Evolutionary conservation across 2,329 filamentous ascomycete species (phyloP), one percentile per base, ranked within the genome.

Genomic region (Balansia obtecta): DNA sequence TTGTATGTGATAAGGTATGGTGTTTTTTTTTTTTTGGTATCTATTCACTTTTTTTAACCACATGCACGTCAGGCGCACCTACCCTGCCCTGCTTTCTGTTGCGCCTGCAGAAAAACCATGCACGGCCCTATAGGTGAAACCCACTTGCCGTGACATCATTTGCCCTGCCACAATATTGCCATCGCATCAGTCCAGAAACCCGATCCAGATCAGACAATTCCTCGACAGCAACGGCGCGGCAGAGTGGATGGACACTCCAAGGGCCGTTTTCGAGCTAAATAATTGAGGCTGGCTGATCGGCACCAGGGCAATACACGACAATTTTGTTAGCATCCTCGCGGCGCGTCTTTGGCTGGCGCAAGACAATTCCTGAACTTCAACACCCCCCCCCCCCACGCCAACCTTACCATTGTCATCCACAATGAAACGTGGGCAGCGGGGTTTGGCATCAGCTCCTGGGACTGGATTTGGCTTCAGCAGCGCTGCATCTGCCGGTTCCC

Each of bases 401-500:
- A 22, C 8, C 12, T 41, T 45, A 39, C 37, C 37, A 38, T 32
- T 38, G 13, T 41, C 49, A 39, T n/a, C 37, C 43, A 38, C 20
- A 37, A 53, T 53, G 52, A 53, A 53, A 46, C 49, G 49, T 20
- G 52, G 41, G 37, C 52, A 41, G 49, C 45, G 52, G 34, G 52
- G 52, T 48, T 49, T 53, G 33, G 49, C 45, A 8, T 43, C 40
- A 20, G 45, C 45, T 13, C 37, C 41, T 34, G 65, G 49, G 33
- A 37, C 39, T 27, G 48, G 33, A 10, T 48, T 50, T 33, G 51
- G 47, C 53, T 71, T 74, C 57, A 63, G 68, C 38, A 67, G 67
- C 42, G 56, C 68, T 4, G 62, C 68, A 16, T 60, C 65, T 45
- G 66, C 66, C 51, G 76, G 69, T 57, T 73, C 72, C 7, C 75